A percentile compares a stretch with the other conserved stretches of the same genome.
These are phyloP conservation scores for Lichtheimia ornata DNA, from an alignment of 371 early-diverging fungal species.

Conservation along the genomic window DNA sequence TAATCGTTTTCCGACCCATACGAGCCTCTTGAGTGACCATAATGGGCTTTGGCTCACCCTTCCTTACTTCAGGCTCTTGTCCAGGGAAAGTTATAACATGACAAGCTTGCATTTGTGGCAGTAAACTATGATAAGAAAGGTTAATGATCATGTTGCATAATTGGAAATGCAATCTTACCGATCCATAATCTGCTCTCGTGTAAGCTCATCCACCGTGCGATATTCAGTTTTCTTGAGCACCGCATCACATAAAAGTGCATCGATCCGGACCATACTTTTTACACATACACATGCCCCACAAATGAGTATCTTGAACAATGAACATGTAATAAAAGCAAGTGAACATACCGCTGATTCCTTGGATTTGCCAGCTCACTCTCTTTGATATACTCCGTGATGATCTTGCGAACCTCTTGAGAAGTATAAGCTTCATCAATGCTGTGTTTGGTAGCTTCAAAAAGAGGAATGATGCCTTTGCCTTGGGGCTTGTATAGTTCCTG, in stretches of 20 bases:
- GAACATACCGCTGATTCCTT: constrained; percentile 56
- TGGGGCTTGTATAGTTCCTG: constrained; percentile 60
- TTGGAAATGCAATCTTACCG: constrained; percentile 14
- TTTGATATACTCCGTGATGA: constrained; percentile 64
- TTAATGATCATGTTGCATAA: neutral
- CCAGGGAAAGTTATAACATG: constrained; percentile 51
- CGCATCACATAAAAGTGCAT: constrained; percentile 62
- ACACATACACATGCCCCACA: constrained; percentile 7
- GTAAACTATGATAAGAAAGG: constrained; percentile 17
- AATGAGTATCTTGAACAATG: neutral
- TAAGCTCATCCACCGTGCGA: constrained; percentile 48
- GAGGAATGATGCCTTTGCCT: constrained; percentile 32
- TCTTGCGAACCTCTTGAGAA: constrained; percentile 52
- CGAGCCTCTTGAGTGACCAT: constrained; percentile 62
- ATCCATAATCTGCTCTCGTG: constrained; percentile 57
- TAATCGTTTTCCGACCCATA: constrained; percentile 67
- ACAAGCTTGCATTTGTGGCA: constrained; percentile 59
- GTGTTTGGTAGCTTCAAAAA: constrained; percentile 57
- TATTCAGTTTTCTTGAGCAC: constrained; percentile 62
- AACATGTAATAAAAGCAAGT: neutral
- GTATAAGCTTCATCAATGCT: constrained; percentile 58
- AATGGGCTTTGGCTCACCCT: constrained; percentile 54
- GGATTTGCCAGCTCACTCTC: constrained; percentile 55
- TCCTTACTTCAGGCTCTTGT: constrained; percentile 39
- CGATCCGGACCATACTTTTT: constrained; percentile 53